These are phyloP conservation scores for Coix lacrymajobi DNA, from an alignment of 176 grass and related monocot genomes.

Conservation along the genomic window DNA sequence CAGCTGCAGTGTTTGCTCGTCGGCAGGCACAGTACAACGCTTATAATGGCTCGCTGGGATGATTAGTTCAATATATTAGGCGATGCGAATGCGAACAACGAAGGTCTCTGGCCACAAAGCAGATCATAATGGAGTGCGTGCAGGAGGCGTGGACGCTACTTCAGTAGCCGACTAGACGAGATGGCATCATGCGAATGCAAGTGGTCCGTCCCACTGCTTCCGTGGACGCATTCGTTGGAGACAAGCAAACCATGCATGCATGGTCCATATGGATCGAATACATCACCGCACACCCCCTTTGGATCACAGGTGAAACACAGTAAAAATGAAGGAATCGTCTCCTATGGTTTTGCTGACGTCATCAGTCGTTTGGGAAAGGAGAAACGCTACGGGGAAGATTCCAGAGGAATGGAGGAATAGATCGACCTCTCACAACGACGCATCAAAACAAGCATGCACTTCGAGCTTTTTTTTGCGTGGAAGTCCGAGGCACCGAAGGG, in stretches of 20 bases:
- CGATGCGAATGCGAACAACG: background rate
- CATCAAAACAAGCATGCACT: too few relatives aligned
- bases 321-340: too few relatives aligned
- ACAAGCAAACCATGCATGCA: background rate
- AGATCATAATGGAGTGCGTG: background rate
- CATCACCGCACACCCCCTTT: too few relatives aligned
- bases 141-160: background rate
- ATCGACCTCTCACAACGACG: too few relatives aligned
- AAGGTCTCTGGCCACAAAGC: background rate
- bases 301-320: too few relatives aligned
- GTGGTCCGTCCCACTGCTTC: background rate
- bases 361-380: too few relatives aligned
- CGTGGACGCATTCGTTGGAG: constrained; percentile 5
- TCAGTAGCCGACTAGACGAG: background rate
- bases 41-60: background rate
- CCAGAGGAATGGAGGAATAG: too few relatives aligned
- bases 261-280: background rate
- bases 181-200: background rate
- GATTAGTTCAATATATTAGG: background rate
- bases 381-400: too few relatives aligned
- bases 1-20: too few relatives aligned
- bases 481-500: too few relatives aligned
- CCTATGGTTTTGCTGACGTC: too few relatives aligned
- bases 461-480: too few relatives aligned
- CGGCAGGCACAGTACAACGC: background rate